These are phyloP conservation scores for Trichoderma brevicompactum DNA, from an alignment of 2,329 filamentous ascomycete species.

Conservation along the genomic window DNA sequence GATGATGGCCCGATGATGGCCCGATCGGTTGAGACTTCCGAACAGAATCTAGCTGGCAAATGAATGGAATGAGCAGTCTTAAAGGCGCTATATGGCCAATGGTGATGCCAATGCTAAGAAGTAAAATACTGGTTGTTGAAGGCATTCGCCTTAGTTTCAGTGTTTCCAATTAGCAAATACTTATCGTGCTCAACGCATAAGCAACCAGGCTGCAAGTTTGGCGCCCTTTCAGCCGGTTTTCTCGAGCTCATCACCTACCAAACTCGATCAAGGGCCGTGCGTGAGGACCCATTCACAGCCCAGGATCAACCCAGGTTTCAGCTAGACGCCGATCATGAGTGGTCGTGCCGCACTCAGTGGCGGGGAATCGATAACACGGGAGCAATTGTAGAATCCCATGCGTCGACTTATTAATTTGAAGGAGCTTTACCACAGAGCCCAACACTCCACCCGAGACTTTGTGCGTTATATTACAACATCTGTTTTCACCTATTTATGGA, in stretches of 20 bases:
- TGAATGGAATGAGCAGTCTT: no score
- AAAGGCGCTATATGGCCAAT: no score
- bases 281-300: not conserved
- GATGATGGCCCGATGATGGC: not conserved
- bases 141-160: not conserved
- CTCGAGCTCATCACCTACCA: not conserved
- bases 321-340: not conserved
- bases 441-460: not conserved
- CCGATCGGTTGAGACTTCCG: not conserved
- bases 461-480: not conserved
- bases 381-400: not conserved
- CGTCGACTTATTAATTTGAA: not conserved
- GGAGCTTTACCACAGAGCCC: not conserved
- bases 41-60: not conserved
- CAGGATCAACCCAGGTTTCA: constrained; percentile 7
- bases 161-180: not conserved
- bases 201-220: not conserved
- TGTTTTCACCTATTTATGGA: not conserved
- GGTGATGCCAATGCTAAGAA: not conserved
- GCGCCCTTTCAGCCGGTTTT: not conserved
- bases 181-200: not conserved
- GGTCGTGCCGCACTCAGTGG: not conserved
- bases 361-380: not conserved
- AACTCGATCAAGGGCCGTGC: constrained; percentile 2
- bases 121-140: not conserved